Evolutionary conservation across 164 flowering plant genomes (phyloP), one percentile per base, ranked within the genome.

Genomic region (Berberis thunbergii): DNA sequence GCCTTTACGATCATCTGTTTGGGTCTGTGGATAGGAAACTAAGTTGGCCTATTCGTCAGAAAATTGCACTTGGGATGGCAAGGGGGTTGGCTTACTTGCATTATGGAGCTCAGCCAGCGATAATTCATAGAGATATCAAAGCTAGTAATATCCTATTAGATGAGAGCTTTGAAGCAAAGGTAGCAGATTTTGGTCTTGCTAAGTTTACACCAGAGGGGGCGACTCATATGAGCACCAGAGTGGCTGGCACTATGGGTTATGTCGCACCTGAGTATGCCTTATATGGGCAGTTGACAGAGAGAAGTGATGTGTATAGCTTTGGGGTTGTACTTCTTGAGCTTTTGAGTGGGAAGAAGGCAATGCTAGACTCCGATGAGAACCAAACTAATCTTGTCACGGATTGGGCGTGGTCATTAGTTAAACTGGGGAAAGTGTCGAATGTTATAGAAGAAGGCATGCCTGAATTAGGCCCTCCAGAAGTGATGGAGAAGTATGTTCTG

Each of bases 191-290:
- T 69, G 96, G 95, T 3, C 75, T 92, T 45, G 96, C 98, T 0
- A 89, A 84, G 86, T 86, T 89, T 62, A 75, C 78, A 0, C 93
- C 88, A 0, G 93, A 92, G 70, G 95, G 95, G 8, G 66, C 81
- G 85, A 85, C 89, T 1, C 96, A 89, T 74, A 38, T 87, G 81
- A 92, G 96, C 75, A 92, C 98, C 1, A 70, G 89, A 69, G 95
- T 92, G 49, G 96, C 95, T 1, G 96, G 98, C 56, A 92, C 96
- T 6, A 76, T 89, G 81, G 98, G 98, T n/a, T 92, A 89, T 77
- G 89, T 89, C 60, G 93, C 98, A 0, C 98, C 98, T 4, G 98
- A 92, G 73, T 92, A 92, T 75, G 96, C 96, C 0, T 65, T 89
- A 63, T 89, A 87, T 59, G 96, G 98, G 48, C 92, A 92, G 48